Evolutionary conservation across 2,329 filamentous ascomycete genomes (phyloP), one percentile per base, ranked within the genome.

Genomic region (Pestalotiopsis sp.): DNA sequence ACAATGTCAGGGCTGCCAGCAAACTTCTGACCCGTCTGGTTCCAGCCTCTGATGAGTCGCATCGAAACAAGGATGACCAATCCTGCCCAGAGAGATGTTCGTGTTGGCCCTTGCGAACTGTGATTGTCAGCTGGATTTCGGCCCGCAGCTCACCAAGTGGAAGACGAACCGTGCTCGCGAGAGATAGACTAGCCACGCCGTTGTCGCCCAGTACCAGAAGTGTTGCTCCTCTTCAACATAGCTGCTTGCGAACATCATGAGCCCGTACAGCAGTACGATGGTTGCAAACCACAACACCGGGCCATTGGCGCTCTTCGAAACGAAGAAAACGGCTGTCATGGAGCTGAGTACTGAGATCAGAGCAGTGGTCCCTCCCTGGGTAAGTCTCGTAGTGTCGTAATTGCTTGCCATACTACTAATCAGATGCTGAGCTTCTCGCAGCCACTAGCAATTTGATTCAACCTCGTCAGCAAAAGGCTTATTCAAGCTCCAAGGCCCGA

Each of bases 181-280:
- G 13, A 91, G 80, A 38, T 84, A 81, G 1, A 83, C 79, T 39
- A 92, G 76, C 92, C 92, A 97, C 6, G 88, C 86, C 0, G 91
- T 90, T 0, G 91, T 87, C 1, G 89, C 81, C 94, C 95, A 98
- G 80, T 99, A 98, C 96, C 96, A 99, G 77, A 97, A 98, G 72
- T 98, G 94, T 63, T 99, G 96, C 78, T 99, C 96, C 80, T 99
- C 96, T 79, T 99, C 96, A 2, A 99, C 94, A 78, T 96, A 99
- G 75, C 94, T 98, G 77, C 93, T 97, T 10, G 94, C 95, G 80
- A 98, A 98, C 94, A 98, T 98, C 89, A 98, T 97, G 48, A 88
- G 78, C 1, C 91, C 89, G 75, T 98, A 97, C 0, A 86, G 78
- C 0, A 90, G 61, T 0, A 86, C 86, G 38, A 89, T 82, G 2